Evolutionary conservation across 306 rosid genomes (phyloP).

Genomic region (Cicer chorassanicum): DNA sequence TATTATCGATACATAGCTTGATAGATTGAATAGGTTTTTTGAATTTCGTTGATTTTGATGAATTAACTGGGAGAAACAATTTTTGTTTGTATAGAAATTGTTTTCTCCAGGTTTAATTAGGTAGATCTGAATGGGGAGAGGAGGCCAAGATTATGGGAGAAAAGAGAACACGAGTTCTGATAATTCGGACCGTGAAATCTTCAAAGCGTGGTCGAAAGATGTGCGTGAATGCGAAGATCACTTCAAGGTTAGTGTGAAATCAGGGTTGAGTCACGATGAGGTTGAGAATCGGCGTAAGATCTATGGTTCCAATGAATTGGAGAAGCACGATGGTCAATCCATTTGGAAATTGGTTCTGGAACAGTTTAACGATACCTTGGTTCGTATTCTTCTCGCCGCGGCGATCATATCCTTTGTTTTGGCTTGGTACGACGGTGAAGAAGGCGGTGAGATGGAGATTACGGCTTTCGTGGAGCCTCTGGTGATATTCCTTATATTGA

Average conservation of each 20-base stretch:
- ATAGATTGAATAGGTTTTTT: neutral
- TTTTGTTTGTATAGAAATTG: slow-evolving; percentile 32
- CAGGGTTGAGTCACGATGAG: slow-evolving; percentile 56
- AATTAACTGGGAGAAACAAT: slow-evolving; percentile 26
- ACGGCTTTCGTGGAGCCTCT: slow-evolving; percentile 67
- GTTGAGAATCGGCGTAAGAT: slow-evolving; percentile 60
- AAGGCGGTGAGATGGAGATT: slow-evolving; percentile 63
- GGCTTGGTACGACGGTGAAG: slow-evolving; percentile 81
- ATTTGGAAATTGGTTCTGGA: slow-evolving; percentile 72
- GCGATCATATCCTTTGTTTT: slow-evolving; percentile 86
- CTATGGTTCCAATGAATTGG: slow-evolving; percentile 79
- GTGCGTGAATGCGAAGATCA: slow-evolving; percentile 73
- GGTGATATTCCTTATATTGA: slow-evolving; percentile 60
- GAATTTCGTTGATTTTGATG: neutral
- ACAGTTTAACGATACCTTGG: slow-evolving; percentile 88
- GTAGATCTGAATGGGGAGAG: slow-evolving; percentile 63
- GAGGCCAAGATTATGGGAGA: slow-evolving; percentile 58
- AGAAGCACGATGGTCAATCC: slow-evolving; percentile 81
- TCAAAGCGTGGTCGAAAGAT: slow-evolving; percentile 77
- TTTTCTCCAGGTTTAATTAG: slow-evolving; percentile 32
- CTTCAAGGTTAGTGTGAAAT: slow-evolving; percentile 54
- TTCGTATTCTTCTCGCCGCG: slow-evolving; percentile 80
- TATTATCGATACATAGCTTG: neutral
- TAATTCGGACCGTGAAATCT: slow-evolving; percentile 41
- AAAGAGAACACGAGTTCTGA: slow-evolving; percentile 44